phyloP scores from a whole-genome alignment of 2,329 filamentous ascomycete species.

The Alternaria sp. region DNA sequence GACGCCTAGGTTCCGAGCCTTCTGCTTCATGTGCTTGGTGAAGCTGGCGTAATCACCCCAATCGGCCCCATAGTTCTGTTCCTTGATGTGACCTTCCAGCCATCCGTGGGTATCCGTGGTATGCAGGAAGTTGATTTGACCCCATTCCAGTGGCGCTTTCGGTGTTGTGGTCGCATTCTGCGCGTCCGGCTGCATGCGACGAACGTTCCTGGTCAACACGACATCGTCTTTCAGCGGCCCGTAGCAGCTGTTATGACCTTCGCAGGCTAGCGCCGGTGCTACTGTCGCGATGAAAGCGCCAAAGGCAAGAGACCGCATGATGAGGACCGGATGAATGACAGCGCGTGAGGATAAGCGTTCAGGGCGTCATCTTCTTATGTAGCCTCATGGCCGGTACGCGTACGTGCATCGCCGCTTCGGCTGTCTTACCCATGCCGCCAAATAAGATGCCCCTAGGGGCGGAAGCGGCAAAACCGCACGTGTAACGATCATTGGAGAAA shows the following conservation, averaged over 20 bases:
- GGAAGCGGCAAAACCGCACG: constrained; percentile 13
- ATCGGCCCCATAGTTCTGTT: constrained; percentile 69
- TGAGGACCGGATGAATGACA: not conserved
- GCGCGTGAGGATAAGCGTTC: not conserved
- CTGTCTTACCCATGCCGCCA: not conserved
- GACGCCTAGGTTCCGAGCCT: constrained; percentile 62
- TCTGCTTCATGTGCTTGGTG: constrained; percentile 64
- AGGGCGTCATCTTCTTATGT: constrained; percentile 11
- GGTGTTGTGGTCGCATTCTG: constrained; percentile 48
- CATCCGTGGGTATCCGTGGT: constrained; percentile 68
- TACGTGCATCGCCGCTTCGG: not conserved
- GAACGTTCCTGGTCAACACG: constrained; percentile 49
- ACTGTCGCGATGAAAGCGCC: constrained; percentile 11
- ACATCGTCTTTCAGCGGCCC: constrained; percentile 49
- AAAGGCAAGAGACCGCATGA: constrained; percentile 16
- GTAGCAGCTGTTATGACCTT: constrained; percentile 46
- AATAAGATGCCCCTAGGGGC: not conserved
- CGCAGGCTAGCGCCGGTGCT: constrained; percentile 32
- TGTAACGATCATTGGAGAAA: constrained; percentile 17
- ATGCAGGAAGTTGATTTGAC: constrained; percentile 70
- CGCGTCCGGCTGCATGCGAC: constrained; percentile 55
- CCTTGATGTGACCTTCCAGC: constrained; percentile 66
- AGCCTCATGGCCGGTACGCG: not conserved
- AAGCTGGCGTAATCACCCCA: constrained; percentile 71
- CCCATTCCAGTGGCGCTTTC: constrained; percentile 61